Evolutionary conservation across 208 protist genomes (phyloP).

Genomic region (Strigomonas galati): DNA sequence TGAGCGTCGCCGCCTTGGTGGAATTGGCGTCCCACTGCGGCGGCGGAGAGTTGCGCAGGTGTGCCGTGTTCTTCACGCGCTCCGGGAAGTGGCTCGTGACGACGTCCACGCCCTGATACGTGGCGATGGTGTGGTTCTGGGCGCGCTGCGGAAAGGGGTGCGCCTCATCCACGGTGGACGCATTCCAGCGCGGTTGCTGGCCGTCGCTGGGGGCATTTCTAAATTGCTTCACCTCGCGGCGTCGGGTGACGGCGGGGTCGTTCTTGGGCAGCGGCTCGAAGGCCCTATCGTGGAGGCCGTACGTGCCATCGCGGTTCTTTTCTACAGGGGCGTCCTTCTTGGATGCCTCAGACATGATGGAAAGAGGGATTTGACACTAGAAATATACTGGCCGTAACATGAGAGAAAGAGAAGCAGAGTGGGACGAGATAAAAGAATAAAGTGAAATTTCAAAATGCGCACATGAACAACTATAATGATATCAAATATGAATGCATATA

Average conservation of each 20-base stretch:
- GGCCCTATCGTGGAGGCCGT: constrained; percentile 29
- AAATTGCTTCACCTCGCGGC: constrained; percentile 46
- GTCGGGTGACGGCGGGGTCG: constrained; percentile 22
- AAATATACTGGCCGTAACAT: too few relatives aligned
- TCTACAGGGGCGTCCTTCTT: neutral
- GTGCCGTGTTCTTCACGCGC: constrained; percentile 35
- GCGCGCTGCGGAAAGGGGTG: constrained; percentile 76
- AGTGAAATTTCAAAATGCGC: too few relatives aligned
- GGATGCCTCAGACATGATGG: neutral
- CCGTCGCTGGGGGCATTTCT: constrained; percentile 18
- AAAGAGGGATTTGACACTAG: too few relatives aligned
- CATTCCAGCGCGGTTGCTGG: constrained; percentile 56
- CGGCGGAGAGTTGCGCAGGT: constrained; percentile 18
- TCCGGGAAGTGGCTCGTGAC: constrained; percentile 52
- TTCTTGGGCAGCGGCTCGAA: constrained; percentile 43
- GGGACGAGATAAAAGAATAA: too few relatives aligned
- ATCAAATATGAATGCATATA: too few relatives aligned
- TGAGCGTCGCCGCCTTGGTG: constrained; percentile 18
- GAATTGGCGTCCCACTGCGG: constrained; percentile 28
- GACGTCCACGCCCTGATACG: constrained; percentile 66
- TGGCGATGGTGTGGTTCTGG: constrained; percentile 40
- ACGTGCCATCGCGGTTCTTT: constrained; percentile 18
- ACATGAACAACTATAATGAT: too few relatives aligned
- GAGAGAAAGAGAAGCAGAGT: too few relatives aligned
- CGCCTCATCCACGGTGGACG: constrained; percentile 53